Conservation (phyloP, 2,329 filamentous ascomycete species). For the Colletotrichum theobromicola region DNA sequence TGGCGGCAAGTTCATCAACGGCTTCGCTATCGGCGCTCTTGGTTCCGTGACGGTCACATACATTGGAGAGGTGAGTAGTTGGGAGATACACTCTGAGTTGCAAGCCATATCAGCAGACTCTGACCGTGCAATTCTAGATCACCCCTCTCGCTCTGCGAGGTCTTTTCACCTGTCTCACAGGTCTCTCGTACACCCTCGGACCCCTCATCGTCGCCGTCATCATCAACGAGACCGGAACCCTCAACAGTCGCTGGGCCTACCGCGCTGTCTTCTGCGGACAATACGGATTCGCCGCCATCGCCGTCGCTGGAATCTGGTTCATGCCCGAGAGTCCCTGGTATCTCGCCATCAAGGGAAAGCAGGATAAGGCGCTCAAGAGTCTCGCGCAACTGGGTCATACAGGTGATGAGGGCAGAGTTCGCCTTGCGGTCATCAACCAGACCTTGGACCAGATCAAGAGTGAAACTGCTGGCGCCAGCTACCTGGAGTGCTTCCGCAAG, state of each 20-base stretch:
- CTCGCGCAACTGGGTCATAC: conserved; percentile 35
- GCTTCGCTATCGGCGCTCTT: conserved; percentile 37
- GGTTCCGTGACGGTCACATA: conserved; percentile 32
- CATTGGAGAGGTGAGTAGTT: conserved; percentile 33
- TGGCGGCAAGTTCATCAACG: conserved; percentile 46
- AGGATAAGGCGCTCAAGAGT: conserved; percentile 38
- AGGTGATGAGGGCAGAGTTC: conserved; percentile 30
- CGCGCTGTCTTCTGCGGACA: conserved; percentile 35
- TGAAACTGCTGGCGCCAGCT: conserved; percentile 41
- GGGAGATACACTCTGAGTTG: background rate
- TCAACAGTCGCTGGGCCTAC: conserved; percentile 36
- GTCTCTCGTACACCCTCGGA: conserved; percentile 27
- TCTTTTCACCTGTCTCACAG: conserved; percentile 30
- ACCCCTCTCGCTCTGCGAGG: conserved; percentile 32
- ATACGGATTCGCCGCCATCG: conserved; percentile 35
- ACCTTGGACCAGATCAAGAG: conserved; percentile 31
- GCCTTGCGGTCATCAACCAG: conserved; percentile 31
- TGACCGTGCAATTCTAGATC: conserved; percentile 29
- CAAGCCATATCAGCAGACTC: conserved; percentile 14
- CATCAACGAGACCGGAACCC: conserved; percentile 32
- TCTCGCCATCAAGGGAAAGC: conserved; percentile 36
- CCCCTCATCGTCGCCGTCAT: conserved; percentile 36
- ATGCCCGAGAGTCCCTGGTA: conserved; percentile 51
- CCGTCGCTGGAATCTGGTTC: conserved; percentile 33
- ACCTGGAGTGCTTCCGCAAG: conserved; percentile 44